Evolutionary conservation across 2,329 filamentous ascomycete genomes (phyloP), one percentile per base, ranked within the genome.

Genomic region (Fragosphaeria purpurea): DNA sequence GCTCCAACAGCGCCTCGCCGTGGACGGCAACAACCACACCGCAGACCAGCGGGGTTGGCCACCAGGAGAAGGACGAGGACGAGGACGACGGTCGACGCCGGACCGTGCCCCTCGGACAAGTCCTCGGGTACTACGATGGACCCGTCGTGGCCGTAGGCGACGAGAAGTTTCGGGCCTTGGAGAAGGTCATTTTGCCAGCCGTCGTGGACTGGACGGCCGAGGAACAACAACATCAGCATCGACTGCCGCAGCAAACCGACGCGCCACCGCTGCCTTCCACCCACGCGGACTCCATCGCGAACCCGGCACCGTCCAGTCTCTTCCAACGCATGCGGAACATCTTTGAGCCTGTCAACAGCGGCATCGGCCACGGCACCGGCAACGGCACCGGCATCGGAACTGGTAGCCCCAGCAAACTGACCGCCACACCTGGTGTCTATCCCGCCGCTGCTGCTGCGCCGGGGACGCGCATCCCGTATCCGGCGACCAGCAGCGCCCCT

Each of bases 251-350:
- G 35, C 7, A 2, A 11, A 7, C 7, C 7, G 7, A 7, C 4
- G 35, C 35, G 35, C 7, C 35, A 4, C 4, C 13, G 22, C 41
- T n/a, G 39, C 22, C 38, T 31, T 34, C 13, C 30, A 47, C 46
- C 47, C 46, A 42, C 47, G 51, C 46, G n/a, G 55, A 44, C 42
- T 59, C 56, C 5, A 50, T 54, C 9, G 48, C 48, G 12, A 44
- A 51, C 10, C 52, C 56, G 7, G 49, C 54, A 1, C 60, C 60
- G 1, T 60, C 59, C 8, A 62, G 58, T 11, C 56, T 71, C 22
- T 70, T 71, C 58, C 62, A 66, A 47, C 63, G 64, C 35, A 67
- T 71, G 63, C 64, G 68, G 30, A 68, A 57, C 51, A 65, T 71
- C 41, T 71, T 71, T 48, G 69, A 71, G 53, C 58, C 57, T 32